Conservation (phyloP, 805 yeast species). For the Ogataea kodamae region DNA sequence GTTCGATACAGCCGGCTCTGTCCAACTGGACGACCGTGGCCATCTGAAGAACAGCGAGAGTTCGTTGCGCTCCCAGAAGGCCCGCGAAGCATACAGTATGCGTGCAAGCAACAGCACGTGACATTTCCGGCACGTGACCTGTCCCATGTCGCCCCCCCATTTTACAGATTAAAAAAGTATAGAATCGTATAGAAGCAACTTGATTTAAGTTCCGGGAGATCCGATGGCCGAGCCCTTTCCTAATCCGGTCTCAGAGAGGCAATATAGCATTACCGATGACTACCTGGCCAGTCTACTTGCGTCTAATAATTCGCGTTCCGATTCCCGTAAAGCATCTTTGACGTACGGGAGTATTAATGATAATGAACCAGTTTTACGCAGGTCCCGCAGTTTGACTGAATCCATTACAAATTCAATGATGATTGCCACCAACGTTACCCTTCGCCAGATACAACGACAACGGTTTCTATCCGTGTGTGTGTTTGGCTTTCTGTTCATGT, state of each 20-base stretch:
- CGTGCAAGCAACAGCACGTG: too few relatives aligned
- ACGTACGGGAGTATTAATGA: conserved; percentile 11
- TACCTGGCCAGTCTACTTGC: conserved; percentile 13
- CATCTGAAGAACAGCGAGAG: conserved; percentile 52
- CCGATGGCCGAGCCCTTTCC: conserved; percentile 24
- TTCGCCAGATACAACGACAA: conserved; percentile 29
- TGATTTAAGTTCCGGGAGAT: neutral
- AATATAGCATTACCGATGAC: conserved; percentile 16
- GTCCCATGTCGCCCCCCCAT: neutral
- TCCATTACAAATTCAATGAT: conserved; percentile 28
- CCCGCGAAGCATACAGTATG: conserved; percentile 33
- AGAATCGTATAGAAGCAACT: conserved; percentile 2
- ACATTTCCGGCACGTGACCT: conserved; percentile 3
- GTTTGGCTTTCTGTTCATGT: conserved; percentile 48
- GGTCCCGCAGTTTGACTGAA: conserved; percentile 28
- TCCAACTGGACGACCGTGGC: conserved; percentile 74
- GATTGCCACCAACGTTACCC: conserved; percentile 27
- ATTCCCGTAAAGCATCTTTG: conserved; percentile 14
- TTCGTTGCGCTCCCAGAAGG: conserved; percentile 39
- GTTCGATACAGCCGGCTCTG: conserved; percentile 75
- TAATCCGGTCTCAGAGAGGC: conserved; percentile 12
- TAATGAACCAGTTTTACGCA: conserved; percentile 14
- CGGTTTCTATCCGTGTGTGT: conserved; percentile 44
- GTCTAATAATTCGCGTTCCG: conserved; percentile 8
- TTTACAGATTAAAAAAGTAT: conserved; percentile 2